Evolutionary conservation across 768 basidiomycete genomes (phyloP), one percentile per base, ranked within the genome.

Genomic region (Tephrocybe sp.): DNA sequence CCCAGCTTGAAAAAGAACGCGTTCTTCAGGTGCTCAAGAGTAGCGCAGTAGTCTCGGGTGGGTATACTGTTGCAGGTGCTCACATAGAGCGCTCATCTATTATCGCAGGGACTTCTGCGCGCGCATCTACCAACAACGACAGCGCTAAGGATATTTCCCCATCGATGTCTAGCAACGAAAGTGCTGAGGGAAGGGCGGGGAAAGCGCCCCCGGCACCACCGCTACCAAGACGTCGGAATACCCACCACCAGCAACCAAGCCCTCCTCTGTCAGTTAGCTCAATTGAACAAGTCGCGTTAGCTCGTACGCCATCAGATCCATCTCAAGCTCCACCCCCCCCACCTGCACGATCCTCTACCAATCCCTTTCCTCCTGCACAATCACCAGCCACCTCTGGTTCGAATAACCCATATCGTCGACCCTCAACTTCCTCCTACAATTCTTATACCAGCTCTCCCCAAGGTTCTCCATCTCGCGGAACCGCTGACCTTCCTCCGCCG

Each of bases 11-110:
- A 63, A 79, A 80, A 56, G 84, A 86, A 61, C 73, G 88, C 9
- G 78, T 89, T 16, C 69, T 89, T 53, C 80, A 84, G 63, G 82
- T 91, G 10, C 72, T 91, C 30, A 86, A 85, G 66, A 85, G 84
- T 56, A 82, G 82, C 35, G 70, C 75, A 26, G 61, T 62, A 42
- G 58, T 64, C 30, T 60, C 65, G 54, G 67, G 67, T 65, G 57
- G 60, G 60, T 64, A 61, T 68, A 64, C 64, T 42, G 58, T 67
- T 51, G 60, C 63, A 41, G 65, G 63, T 57, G 65, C 65, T 44
- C 57, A 53, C 58, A 59, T 69, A 33, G 57, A 58, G 45, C 54
- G 61, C 65, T 68, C 67, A 69, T 68, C 66, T 52, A 52, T 68
- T 55, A 63, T 67, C 54, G 61, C 67, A 66, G 68, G 67, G 50